Evolutionary conservation across 306 rosid species (phyloP).

Genomic region (Medicago arabica): DNA sequence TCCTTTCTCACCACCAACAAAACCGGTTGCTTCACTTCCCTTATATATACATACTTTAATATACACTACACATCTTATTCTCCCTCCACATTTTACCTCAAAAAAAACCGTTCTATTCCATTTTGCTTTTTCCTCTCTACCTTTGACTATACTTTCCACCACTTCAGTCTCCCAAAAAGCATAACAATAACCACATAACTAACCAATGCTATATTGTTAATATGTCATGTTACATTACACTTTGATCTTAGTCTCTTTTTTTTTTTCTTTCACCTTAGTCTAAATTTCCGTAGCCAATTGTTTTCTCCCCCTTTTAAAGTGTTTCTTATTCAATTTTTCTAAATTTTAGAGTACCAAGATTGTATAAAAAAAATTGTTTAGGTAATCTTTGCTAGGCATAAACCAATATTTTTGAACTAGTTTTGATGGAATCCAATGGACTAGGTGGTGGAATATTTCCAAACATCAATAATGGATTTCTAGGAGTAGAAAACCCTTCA

Average conservation of each 20-base stretch:
- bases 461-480: conserved; percentile 58
- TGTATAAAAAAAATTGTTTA: no score
- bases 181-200: neutral
- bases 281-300: no score
- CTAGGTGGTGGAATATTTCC: conserved; percentile 68
- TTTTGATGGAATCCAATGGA: conserved; percentile 69
- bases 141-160: conserved; percentile 29
- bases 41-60: conserved; percentile 7
- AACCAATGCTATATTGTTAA: neutral
- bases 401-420: neutral
- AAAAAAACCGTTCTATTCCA: neutral
- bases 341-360: neutral
- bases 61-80: conserved; percentile 28
- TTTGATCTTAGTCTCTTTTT: no score
- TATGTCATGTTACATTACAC: no score
- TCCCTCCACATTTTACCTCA: neutral
- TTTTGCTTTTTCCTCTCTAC: conserved; percentile 6
- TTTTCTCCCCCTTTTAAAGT: neutral
- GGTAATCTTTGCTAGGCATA: neutral
- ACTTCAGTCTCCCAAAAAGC: conserved; percentile 6
- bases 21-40: conserved; percentile 58
- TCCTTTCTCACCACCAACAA: conserved; percentile 48
- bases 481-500: conserved; percentile 68
- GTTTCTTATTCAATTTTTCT: neutral
- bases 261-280: no score